phyloP scores from a whole-genome alignment of 164 flowering plant species.

The Stephania cephalantha region DNA sequence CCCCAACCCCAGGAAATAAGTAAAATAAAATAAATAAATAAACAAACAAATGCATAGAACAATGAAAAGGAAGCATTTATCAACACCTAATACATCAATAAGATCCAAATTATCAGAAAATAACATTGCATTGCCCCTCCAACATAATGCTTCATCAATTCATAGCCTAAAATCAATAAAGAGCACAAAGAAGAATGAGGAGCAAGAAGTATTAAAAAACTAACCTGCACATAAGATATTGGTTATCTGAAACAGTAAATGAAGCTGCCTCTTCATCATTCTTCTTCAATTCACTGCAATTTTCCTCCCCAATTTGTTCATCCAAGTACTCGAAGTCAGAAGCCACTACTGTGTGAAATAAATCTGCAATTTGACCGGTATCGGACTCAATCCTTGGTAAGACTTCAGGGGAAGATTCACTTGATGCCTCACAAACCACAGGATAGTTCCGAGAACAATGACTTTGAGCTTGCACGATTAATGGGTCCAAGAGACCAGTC shows the following conservation, averaged over 20 bases:
- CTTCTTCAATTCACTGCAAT: conserved; percentile 12
- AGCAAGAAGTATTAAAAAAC: background rate
- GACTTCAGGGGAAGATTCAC: conserved; percentile 18
- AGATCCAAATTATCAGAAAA: background rate
- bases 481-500: conserved; percentile 9
- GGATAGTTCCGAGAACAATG: conserved; percentile 13
- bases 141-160: conserved; percentile 10
- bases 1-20: too few relatives aligned
- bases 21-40: too few relatives aligned
- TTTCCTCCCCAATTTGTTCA: conserved; percentile 13
- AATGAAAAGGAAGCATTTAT: background rate
- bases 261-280: conserved; percentile 13
- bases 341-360: background rate
- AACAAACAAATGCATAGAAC: background rate
- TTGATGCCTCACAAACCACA: conserved; percentile 10
- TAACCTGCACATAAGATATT: background rate
- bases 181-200: background rate
- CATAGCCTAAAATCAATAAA: conserved; percentile 1
- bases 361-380: conserved; percentile 7
- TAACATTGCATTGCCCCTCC: conserved; percentile 12
- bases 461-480: conserved; percentile 13
- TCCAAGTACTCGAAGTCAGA: conserved; percentile 9
- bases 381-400: conserved; percentile 13
- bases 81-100: background rate
- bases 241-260: conserved; percentile 6